Conservation (phyloP, 805 yeast species). For the Kuraishia hungarica region DNA sequence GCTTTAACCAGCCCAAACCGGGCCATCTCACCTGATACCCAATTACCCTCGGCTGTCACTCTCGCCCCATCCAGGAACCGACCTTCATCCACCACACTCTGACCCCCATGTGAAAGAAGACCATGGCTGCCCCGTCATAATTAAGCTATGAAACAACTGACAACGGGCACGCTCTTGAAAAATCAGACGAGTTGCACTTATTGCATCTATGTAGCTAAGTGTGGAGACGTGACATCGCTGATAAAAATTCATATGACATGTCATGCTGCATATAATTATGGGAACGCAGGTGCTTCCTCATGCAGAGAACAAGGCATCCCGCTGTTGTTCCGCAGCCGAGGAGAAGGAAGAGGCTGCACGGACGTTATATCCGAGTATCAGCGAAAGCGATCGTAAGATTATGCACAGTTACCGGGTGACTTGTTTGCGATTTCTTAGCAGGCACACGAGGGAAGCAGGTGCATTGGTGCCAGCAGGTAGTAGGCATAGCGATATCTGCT, state of each 20-base stretch:
- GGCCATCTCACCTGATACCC: no score
- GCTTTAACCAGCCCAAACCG: no score
- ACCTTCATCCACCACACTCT: no score
- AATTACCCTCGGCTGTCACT: no score
- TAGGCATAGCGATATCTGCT: no score
- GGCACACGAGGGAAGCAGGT: background rate
- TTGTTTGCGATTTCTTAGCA: background rate
- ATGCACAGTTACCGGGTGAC: background rate
- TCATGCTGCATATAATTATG: background rate
- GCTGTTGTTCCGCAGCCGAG: background rate
- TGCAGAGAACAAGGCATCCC: no score
- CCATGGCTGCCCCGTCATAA: no score
- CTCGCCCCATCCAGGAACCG: no score
- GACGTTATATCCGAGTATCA: no score
- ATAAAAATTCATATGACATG: background rate
- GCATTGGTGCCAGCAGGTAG: background rate
- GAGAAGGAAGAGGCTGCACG: no score
- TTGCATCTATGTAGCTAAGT: background rate
- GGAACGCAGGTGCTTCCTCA: background rate
- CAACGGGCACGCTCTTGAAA: background rate
- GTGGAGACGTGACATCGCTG: background rate
- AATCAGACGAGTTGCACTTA: background rate
- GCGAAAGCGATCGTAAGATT: background rate
- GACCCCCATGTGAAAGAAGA: no score
- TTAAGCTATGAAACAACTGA: no score